Percentiles rank a stretch among this genome's conserved stretches.
phyloP scores from a whole-genome alignment of 2,329 filamentous ascomycete species.

The Pseudogymnoascus sp. region DNA sequence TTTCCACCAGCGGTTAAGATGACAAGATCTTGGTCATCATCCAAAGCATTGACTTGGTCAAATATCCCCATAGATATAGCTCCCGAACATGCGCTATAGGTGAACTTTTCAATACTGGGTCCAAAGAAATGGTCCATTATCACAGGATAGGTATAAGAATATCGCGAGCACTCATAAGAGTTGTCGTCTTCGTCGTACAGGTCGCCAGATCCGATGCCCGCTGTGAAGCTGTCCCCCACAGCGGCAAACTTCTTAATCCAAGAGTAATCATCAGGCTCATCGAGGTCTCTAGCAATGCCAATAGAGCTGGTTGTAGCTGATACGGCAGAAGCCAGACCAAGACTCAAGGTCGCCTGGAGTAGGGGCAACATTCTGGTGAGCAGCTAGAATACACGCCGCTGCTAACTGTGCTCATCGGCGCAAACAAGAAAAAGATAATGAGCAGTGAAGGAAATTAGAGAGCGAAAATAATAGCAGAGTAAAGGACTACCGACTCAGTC shows the following conservation, averaged over 20 bases:
- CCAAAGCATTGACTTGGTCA: constrained; percentile 22
- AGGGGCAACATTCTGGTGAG: background rate
- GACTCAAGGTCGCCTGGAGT: background rate
- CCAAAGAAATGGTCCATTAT: constrained; percentile 23
- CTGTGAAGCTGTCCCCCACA: constrained; percentile 32
- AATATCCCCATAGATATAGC: constrained; percentile 24
- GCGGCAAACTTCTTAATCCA: constrained; percentile 27
- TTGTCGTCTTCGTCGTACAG: constrained; percentile 9
- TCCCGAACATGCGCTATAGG: constrained; percentile 25
- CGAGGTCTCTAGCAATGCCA: background rate
- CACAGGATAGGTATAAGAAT: constrained; percentile 23
- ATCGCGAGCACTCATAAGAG: constrained; percentile 24
- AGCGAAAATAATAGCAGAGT: background rate
- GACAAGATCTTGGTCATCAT: constrained; percentile 27
- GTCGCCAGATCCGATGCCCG: constrained; percentile 29
- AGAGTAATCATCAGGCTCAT: background rate
- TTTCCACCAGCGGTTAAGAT: constrained; percentile 33
- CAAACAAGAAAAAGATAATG: background rate
- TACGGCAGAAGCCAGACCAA: background rate
- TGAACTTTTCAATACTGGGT: constrained; percentile 21
- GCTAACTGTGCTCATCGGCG: background rate
- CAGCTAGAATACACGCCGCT: background rate
- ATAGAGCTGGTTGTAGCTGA: background rate
- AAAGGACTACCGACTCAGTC: background rate
- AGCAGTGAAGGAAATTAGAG: background rate